Conservation (phyloP, 2,329 filamentous ascomycete genomes). For the Blumeria hordei region DNA sequence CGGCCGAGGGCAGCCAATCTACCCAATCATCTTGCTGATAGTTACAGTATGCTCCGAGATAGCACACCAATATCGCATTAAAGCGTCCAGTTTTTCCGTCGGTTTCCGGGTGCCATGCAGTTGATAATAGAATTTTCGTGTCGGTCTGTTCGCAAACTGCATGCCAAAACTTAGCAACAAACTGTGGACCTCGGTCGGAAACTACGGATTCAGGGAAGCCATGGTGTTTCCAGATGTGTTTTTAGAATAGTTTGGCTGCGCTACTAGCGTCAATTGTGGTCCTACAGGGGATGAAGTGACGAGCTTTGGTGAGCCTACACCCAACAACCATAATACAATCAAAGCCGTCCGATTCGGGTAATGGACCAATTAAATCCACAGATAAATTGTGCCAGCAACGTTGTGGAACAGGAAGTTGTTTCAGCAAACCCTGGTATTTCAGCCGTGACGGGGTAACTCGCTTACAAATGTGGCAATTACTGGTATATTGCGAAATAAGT, state of each 20-base stretch:
- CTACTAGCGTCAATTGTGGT: no score
- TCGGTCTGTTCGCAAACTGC: background rate
- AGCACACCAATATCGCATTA: no score
- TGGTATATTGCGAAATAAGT: no score
- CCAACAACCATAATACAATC: no score
- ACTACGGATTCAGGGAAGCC: background rate
- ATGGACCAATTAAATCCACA: background rate
- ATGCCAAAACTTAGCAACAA: background rate
- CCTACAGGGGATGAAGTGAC: no score
- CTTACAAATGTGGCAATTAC: no score
- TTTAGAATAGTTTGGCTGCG: background rate
- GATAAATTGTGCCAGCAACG: background rate
- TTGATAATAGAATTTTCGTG: background rate
- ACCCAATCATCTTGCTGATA: no score
- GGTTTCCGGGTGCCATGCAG: background rate
- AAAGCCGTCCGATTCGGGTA: no score
- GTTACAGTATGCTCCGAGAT: no score
- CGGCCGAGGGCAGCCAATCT: no score
- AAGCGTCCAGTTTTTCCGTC: background rate
- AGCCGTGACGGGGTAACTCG: background rate
- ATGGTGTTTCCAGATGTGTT: background rate
- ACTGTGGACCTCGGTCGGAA: background rate
- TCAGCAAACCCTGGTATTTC: background rate
- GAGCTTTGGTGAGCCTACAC: no score
- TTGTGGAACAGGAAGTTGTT: background rate